A percentile compares a stretch with the other conserved stretches of the same genome.
phyloP scores from a whole-genome alignment of 75 land plant species.

The Pinus albicaulis region DNA sequence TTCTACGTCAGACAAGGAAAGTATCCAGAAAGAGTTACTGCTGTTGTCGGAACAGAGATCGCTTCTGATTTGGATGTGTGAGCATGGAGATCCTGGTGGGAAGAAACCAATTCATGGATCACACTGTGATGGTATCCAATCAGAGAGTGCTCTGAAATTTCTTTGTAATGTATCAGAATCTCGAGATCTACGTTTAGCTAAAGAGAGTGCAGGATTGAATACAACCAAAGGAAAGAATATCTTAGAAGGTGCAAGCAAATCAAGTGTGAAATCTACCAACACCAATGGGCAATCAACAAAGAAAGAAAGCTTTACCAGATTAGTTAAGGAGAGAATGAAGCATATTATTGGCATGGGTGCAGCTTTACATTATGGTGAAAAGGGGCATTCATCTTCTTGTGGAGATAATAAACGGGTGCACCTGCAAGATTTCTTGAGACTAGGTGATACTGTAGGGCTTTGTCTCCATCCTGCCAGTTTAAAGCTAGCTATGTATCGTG shows the following conservation, averaged over 20 bases:
- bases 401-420: slow-evolving; percentile 43
- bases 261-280: not conserved
- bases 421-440: slow-evolving; percentile 58
- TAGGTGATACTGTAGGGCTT: slow-evolving; percentile 55
- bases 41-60: slow-evolving; percentile 2
- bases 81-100: slow-evolving; percentile 20
- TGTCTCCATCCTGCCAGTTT: slow-evolving; percentile 48
- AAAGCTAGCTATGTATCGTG: slow-evolving; percentile 59
- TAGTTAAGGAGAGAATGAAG: slow-evolving; percentile 46
- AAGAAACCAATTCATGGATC: slow-evolving; percentile 14
- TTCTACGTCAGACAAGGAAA: slow-evolving; percentile 12
- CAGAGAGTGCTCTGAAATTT: slow-evolving; percentile 12
- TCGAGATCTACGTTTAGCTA: not conserved
- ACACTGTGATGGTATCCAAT: slow-evolving; percentile 18
- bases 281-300: slow-evolving; percentile 8
- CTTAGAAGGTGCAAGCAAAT: not conserved
- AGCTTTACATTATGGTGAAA: not conserved
- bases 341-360: slow-evolving; percentile 42
- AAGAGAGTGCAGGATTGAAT: not conserved
- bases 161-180: slow-evolving; percentile 15
- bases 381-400: slow-evolving; percentile 21
- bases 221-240: not conserved
- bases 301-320: slow-evolving; percentile 41
- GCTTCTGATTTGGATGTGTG: slow-evolving; percentile 32
- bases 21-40: slow-evolving; percentile 23